Conservation (phyloP, 768 basidiomycete genomes). For the Termitomyces sp. region DNA sequence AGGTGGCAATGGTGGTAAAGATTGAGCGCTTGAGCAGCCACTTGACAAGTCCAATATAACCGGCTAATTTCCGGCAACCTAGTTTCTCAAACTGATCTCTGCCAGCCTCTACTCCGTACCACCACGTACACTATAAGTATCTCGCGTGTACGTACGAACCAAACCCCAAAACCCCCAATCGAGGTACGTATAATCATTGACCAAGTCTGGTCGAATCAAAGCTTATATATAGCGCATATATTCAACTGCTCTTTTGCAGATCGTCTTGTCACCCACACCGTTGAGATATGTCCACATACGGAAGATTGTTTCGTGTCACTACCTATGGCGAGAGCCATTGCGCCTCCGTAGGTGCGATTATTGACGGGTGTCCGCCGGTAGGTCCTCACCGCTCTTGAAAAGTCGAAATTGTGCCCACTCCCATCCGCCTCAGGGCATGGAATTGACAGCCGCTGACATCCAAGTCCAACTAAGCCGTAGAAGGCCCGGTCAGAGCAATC, state of each 20-base stretch:
- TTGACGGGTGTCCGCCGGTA: slow-evolving; percentile 97
- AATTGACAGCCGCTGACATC: slow-evolving; percentile 75
- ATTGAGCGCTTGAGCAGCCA: not conserved
- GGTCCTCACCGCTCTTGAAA: slow-evolving; percentile 17
- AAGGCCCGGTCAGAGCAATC: slow-evolving; percentile 91
- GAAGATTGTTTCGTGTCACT: slow-evolving; percentile 86
- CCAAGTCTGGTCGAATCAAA: not conserved
- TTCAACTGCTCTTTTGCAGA: not conserved
- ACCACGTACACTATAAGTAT: not conserved
- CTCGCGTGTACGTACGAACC: not conserved
- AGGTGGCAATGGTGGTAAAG: slow-evolving; percentile 10
- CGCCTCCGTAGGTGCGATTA: slow-evolving; percentile 92
- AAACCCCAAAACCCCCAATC: not conserved
- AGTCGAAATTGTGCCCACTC: not conserved
- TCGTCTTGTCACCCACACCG: slow-evolving; percentile 1
- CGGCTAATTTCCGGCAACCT: slow-evolving; percentile 13
- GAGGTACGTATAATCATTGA: not conserved
- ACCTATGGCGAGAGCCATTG: slow-evolving; percentile 99
- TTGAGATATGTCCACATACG: slow-evolving; percentile 84
- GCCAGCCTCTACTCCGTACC: slow-evolving; percentile 10
- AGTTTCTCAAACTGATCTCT: slow-evolving; percentile 4
- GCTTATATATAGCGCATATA: not conserved
- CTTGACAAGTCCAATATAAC: slow-evolving; percentile 1
- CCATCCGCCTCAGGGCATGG: slow-evolving; percentile 60
- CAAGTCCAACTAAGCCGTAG: slow-evolving; percentile 89